phyloP scores from a whole-genome alignment of 106 monocot genomes.

The Iris macrosiphon region DNA sequence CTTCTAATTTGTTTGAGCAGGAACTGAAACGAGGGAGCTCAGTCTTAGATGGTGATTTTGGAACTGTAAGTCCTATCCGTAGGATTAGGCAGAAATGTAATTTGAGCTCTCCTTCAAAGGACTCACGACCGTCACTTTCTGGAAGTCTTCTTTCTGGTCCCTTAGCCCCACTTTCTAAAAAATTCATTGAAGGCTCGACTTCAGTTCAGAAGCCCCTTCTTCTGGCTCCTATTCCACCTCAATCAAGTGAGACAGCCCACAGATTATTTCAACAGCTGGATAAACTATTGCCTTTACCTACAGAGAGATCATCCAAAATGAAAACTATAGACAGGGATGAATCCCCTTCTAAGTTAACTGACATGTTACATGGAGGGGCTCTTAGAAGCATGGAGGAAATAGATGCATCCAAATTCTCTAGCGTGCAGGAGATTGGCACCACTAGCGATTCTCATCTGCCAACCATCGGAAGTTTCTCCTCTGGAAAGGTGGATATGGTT shows the following conservation, averaged over 20 bases:
- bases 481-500: conserved; percentile 8
- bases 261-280: conserved; percentile 70
- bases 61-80: conserved; percentile 52
- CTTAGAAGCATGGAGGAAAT: conserved; percentile 28
- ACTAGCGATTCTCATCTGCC: background rate
- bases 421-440: background rate
- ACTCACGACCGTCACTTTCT: background rate
- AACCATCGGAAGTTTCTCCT: background rate
- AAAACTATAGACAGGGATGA: conserved; percentile 31
- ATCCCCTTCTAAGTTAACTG: conserved; percentile 38
- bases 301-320: conserved; percentile 34
- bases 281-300: conserved; percentile 54
- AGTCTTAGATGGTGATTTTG: conserved; percentile 40
- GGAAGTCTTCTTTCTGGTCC: conserved; percentile 14
- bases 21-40: conserved; percentile 59
- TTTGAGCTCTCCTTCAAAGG: conserved; percentile 31
- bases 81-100: conserved; percentile 66
- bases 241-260: conserved; percentile 58
- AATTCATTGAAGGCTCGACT: conserved; percentile 9
- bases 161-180: background rate
- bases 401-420: conserved; percentile 8
- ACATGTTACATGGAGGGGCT: conserved; percentile 34
- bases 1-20: conserved; percentile 25
- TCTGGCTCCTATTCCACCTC: conserved; percentile 20
- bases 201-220: conserved; percentile 26